A percentile compares a stretch with the other conserved stretches of the same genome.
phyloP scores from a whole-genome alignment of 257 asterid genomes.

The Leonotis leonurus region DNA sequence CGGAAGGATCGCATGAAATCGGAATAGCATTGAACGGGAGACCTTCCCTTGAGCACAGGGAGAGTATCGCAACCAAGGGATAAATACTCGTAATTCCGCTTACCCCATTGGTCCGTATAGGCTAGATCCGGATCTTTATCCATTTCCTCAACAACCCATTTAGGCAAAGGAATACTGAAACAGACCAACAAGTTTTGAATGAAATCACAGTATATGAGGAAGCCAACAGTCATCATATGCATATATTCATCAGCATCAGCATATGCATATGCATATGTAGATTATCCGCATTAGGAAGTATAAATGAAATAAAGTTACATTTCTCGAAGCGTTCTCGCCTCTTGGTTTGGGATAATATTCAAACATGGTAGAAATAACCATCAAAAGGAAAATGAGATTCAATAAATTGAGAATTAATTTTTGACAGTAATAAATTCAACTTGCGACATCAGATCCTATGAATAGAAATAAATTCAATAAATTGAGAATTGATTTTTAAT shows the following conservation, averaged over 20 bases:
- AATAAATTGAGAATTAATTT: not conserved
- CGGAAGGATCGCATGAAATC: constrained; percentile 86
- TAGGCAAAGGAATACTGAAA: constrained; percentile 84
- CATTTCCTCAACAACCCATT: constrained; percentile 83
- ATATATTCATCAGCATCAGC: no score
- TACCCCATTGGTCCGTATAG: constrained; percentile 95
- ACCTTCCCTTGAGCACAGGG: constrained; percentile 85
- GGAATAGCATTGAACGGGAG: constrained; percentile 82
- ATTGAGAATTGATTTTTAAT: not conserved
- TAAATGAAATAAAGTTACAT: not conserved
- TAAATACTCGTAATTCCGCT: constrained; percentile 76
- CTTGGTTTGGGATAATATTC: no score
- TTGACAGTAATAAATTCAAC: not conserved
- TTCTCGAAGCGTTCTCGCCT: no score
- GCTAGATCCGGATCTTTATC: constrained; percentile 87
- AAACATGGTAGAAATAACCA: not conserved
- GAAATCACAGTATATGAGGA: not conserved
- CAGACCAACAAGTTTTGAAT: not conserved
- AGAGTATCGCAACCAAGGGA: constrained; percentile 89
- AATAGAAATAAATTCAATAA: no score
- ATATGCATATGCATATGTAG: no score
- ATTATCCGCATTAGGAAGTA: no score
- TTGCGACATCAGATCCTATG: constrained; percentile 15
- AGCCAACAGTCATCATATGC: not conserved
- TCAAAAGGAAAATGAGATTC: not conserved